A percentile compares a stretch with the other conserved stretches of the same genome.
Evolutionary conservation across 208 protist genomes (phyloP).

Genomic region (Acanthamoeba lenticulata): DNA sequence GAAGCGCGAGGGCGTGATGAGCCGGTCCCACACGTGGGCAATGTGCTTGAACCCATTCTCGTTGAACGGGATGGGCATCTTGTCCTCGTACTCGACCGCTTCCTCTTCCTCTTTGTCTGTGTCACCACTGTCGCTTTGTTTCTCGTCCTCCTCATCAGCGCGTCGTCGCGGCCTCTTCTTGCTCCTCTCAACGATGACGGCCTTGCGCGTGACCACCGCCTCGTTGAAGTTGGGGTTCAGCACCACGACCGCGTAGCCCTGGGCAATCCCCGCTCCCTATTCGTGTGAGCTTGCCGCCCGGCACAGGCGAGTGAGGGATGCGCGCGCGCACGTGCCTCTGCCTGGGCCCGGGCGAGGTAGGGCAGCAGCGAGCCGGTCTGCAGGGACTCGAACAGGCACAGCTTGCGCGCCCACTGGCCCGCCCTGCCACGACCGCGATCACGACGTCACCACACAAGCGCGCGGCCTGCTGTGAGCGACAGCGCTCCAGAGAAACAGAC

Average conservation of each 20-base stretch:
- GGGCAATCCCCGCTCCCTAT: not conserved
- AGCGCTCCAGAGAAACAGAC: not conserved
- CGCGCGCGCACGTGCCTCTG: not conserved
- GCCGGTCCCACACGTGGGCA: slow-evolving; percentile 16
- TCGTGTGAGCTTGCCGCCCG: too few relatives aligned
- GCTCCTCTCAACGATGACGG: not conserved
- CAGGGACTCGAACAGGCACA: slow-evolving; percentile 32
- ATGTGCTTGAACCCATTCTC: slow-evolving; percentile 52
- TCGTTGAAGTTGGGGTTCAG: slow-evolving; percentile 57
- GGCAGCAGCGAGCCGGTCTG: not conserved
- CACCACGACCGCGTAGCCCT: slow-evolving; percentile 38
- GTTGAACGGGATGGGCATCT: slow-evolving; percentile 25
- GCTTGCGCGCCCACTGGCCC: slow-evolving; percentile 50
- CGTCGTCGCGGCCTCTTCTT: not conserved
- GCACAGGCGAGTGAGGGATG: not conserved
- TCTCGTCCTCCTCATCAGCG: not conserved
- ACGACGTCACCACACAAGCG: not conserved
- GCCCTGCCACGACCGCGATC: not conserved
- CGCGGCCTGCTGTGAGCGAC: not conserved
- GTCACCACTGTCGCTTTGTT: not conserved
- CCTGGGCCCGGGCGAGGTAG: not conserved
- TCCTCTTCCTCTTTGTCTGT: not conserved
- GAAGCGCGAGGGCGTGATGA: slow-evolving; percentile 11
- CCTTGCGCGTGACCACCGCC: not conserved
- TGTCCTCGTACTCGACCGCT: not conserved